These are phyloP conservation scores for Boletus coffeatus DNA, from an alignment of 1,284 basidiomycete genomes.

Conservation along the genomic window DNA sequence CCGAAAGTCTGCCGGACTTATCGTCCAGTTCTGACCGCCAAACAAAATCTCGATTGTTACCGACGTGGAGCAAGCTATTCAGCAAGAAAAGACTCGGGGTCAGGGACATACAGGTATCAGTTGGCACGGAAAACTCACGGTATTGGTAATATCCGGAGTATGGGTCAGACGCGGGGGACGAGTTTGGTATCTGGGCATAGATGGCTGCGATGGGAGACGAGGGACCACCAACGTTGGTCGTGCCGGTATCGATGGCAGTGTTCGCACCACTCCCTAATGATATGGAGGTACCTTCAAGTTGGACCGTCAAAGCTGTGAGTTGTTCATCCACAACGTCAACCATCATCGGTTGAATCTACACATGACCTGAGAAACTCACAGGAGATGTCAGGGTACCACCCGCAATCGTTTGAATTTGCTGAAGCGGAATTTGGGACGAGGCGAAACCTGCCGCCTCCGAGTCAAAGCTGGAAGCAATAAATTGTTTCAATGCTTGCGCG, in stretches of 20 bases:
- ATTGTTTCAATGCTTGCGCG: constrained; percentile 57
- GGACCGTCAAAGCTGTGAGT: constrained; percentile 27
- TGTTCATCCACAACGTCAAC: constrained; percentile 1
- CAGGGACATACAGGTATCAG: not conserved
- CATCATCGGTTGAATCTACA: not conserved
- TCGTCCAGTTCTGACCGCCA: constrained; percentile 40
- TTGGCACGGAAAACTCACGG: constrained; percentile 15
- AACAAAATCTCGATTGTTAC: constrained; percentile 35
- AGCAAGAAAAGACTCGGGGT: not conserved
- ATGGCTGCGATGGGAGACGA: constrained; percentile 29
- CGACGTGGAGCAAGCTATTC: constrained; percentile 20
- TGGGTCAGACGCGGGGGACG: constrained; percentile 23
- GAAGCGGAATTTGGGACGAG: constrained; percentile 47
- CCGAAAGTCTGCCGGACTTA: constrained; percentile 43
- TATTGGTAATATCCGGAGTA: constrained; percentile 30
- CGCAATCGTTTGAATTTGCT: constrained; percentile 59
- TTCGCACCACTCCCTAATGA: constrained; percentile 12
- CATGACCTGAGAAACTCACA: constrained; percentile 16
- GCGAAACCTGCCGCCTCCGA: constrained; percentile 56
- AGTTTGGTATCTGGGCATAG: constrained; percentile 35
- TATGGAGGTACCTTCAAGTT: constrained; percentile 21
- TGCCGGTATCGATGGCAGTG: constrained; percentile 42
- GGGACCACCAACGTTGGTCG: constrained; percentile 37
- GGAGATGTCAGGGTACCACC: constrained; percentile 30
- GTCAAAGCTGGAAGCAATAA: constrained; percentile 60